Evolutionary conservation across 208 protist species (phyloP).

Genomic region (Tetramitus jugosus): DNA sequence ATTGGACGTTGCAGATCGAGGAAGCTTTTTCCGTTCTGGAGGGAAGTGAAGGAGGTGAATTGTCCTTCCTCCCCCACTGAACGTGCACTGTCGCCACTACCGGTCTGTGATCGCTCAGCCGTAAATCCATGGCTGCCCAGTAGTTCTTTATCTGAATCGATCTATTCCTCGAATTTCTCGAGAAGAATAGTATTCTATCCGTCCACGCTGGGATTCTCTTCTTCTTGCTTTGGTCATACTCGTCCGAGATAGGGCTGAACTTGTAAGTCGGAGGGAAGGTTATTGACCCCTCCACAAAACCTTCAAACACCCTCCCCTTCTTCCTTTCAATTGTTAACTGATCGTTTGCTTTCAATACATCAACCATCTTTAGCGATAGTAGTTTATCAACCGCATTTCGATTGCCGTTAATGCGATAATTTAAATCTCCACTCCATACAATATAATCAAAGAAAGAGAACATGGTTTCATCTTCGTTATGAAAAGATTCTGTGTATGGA

Average conservation of each 20-base stretch:
- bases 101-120: not conserved
- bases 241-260: slow-evolving; percentile 55
- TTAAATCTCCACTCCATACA: slow-evolving; percentile 86
- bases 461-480: slow-evolving; percentile 18
- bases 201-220: slow-evolving; percentile 70
- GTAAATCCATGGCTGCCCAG: not conserved
- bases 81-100: too few species aligned
- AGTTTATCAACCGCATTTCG: slow-evolving; percentile 62
- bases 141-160: not conserved
- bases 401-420: slow-evolving; percentile 84
- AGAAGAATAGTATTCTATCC: slow-evolving; percentile 60
- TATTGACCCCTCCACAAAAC: slow-evolving; percentile 73
- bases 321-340: slow-evolving; percentile 71
- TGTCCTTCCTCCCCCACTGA: too few species aligned
- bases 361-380: slow-evolving; percentile 54
- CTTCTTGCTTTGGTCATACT: slow-evolving; percentile 67
- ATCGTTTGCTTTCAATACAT: slow-evolving; percentile 69
- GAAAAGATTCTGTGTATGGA: slow-evolving; percentile 21
- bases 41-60: too few species aligned
- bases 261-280: slow-evolving; percentile 80
- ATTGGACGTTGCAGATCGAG: too few species aligned
- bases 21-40: too few species aligned
- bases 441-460: slow-evolving; percentile 64
- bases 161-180: not conserved
- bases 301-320: slow-evolving; percentile 60